These are phyloP conservation scores for Dactylellina leptospora DNA, from an alignment of 2,329 filamentous ascomycete species.

Conservation along the genomic window DNA sequence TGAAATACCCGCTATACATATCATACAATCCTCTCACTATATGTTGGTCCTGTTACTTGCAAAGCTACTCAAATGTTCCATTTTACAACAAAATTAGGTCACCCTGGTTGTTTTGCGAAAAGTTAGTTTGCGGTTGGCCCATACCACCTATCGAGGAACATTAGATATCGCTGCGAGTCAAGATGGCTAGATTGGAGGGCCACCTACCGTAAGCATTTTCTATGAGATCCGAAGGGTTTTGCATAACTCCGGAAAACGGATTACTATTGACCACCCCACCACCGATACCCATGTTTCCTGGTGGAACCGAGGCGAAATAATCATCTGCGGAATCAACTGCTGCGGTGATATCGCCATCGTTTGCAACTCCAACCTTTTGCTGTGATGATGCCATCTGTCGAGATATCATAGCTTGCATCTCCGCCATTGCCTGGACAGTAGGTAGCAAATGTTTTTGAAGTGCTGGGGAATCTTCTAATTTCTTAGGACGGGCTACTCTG, in stretches of 20 bases:
- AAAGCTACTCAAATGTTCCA: background rate
- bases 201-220: slow-evolving; percentile 47
- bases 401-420: slow-evolving; percentile 57
- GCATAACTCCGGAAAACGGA: slow-evolving; percentile 50
- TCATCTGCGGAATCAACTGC: slow-evolving; percentile 64
- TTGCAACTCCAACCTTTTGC: slow-evolving; percentile 70
- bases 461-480: slow-evolving; percentile 82
- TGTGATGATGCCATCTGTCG: slow-evolving; percentile 65
- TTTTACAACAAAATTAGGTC: slow-evolving; percentile 44
- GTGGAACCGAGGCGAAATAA: slow-evolving; percentile 55
- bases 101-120: slow-evolving; percentile 47
- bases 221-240: slow-evolving; percentile 49
- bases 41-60: background rate
- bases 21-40: slow-evolving; percentile 31
- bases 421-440: slow-evolving; percentile 61
- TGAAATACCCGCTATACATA: slow-evolving; percentile 21
- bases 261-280: slow-evolving; percentile 48
- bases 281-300: slow-evolving; percentile 51
- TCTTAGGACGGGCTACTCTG: slow-evolving; percentile 81
- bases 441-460: slow-evolving; percentile 77
- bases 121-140: slow-evolving; percentile 38
- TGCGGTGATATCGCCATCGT: slow-evolving; percentile 67
- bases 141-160: slow-evolving; percentile 15
- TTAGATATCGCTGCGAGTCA: background rate
- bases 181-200: background rate